Percentiles rank a stretch among this genome's conserved stretches.
Evolutionary conservation across 164 flowering plant species (phyloP).

Genomic region (grape (Vitis vinifera)): ASM3070453v1 NC_081807.1:3153501-3154000

Average conservation of each 20-base stretch:
- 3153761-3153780: neutral
- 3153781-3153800: no score
- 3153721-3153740: neutral
- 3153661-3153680: conserved; percentile 92
- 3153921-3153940: no score
- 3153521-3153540: neutral
- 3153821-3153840: no score
- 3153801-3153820: no score
- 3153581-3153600: neutral
- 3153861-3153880: neutral
- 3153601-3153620: neutral
- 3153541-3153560: neutral
- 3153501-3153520: no score
- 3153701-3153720: conserved; percentile 59
- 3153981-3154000: neutral
- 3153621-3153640: conserved; percentile 95
- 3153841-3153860: no score
- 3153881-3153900: neutral
- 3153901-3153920: no score
- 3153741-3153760: neutral
- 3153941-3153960: neutral
- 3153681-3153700: conserved; percentile 89
- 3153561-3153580: neutral
- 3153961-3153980: neutral
- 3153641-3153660: conserved; percentile 63